These are phyloP conservation scores for Trichosanthes cucumerina DNA, from an alignment of 306 rosid genomes.

Conservation along the genomic window DNA sequence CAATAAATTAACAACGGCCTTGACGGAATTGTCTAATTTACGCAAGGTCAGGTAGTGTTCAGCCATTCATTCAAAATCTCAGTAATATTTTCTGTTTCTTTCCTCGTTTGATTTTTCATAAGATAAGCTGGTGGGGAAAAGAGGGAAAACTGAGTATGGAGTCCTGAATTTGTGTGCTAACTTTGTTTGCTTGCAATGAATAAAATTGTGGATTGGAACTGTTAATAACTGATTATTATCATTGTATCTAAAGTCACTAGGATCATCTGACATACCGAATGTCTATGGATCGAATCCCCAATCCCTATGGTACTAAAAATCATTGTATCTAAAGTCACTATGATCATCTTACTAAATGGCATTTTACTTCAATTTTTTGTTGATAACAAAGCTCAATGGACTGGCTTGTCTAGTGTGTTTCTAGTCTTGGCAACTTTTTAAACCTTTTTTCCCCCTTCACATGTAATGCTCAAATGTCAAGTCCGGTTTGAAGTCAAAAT, in stretches of 20 bases:
- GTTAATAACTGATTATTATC: neutral
- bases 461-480: neutral
- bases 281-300: too few relatives aligned
- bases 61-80: neutral
- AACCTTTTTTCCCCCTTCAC: neutral
- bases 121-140: neutral
- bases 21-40: slow-evolving; percentile 42
- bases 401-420: neutral
- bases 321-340: neutral
- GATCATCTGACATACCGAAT: neutral
- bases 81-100: neutral
- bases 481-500: neutral
- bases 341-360: neutral
- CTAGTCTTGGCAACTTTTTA: neutral
- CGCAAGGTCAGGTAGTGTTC: slow-evolving; percentile 40
- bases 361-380: neutral
- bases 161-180: neutral
- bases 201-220: neutral
- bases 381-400: neutral
- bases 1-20: slow-evolving; percentile 18
- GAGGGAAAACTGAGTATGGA: neutral
- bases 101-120: neutral
- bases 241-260: neutral
- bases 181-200: neutral
- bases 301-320: too few relatives aligned